These are phyloP conservation scores for Apiotrichum brassicae DNA, from an alignment of 1,284 basidiomycete genomes.

Conservation along the genomic window DNA sequence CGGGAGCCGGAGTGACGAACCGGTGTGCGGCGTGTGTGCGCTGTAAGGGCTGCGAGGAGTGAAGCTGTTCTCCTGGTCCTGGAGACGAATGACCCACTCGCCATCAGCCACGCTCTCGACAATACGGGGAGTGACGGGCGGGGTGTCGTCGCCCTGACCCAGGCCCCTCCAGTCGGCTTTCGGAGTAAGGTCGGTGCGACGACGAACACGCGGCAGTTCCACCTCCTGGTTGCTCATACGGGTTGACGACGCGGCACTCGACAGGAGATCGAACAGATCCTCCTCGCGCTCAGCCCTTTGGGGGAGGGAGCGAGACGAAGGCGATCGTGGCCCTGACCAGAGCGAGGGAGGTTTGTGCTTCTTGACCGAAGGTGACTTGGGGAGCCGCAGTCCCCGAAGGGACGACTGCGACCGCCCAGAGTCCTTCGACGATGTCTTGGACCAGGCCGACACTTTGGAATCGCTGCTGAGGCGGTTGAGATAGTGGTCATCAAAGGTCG, in stretches of 20 bases:
- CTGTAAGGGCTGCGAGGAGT: not conserved
- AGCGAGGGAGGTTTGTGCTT: not conserved
- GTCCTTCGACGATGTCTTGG: not conserved
- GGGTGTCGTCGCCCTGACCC: not conserved
- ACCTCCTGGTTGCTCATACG: conserved; percentile 13
- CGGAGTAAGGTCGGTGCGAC: not conserved
- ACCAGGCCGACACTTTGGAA: not conserved
- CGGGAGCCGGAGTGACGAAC: not conserved
- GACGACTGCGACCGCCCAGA: not conserved
- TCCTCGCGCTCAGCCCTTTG: not conserved
- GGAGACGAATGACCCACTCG: conserved; percentile 2
- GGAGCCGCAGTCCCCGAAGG: not conserved
- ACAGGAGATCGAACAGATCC: conserved; percentile 8
- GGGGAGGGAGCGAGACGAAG: not conserved
- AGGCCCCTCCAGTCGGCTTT: not conserved
- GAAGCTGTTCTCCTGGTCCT: not conserved
- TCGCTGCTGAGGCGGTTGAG: not conserved
- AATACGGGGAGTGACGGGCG: not conserved
- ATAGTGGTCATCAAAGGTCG: not conserved
- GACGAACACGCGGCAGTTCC: not conserved
- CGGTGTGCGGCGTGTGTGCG: not conserved
- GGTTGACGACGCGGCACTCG: not conserved
- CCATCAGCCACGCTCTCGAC: conserved; percentile 4
- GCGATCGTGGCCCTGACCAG: not conserved
- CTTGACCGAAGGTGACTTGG: conserved; percentile 1